Evolutionary conservation across 257 asterid genomes (phyloP).

Genomic region (Gentiana dahurica): DNA sequence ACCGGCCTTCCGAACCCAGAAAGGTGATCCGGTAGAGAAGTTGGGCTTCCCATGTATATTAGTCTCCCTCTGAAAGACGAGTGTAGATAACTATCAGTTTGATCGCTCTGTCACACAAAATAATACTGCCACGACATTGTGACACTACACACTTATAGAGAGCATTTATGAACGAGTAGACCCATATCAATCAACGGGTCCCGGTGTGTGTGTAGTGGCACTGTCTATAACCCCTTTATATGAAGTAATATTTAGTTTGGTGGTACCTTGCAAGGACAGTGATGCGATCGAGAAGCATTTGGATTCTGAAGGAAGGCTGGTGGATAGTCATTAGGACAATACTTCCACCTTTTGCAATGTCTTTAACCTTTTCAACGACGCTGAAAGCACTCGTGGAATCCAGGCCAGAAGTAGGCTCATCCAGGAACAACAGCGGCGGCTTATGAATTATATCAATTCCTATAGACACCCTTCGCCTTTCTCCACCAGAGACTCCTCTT

Average conservation of each 20-base stretch:
- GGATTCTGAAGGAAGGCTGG: slow-evolving; percentile 82
- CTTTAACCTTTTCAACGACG: slow-evolving; percentile 77
- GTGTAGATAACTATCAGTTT: neutral
- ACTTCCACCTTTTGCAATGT: slow-evolving; percentile 70
- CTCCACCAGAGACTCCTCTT: slow-evolving; percentile 84
- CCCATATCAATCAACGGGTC: too few relatives aligned
- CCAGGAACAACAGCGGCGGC: slow-evolving; percentile 76
- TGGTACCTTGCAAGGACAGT: slow-evolving; percentile 66
- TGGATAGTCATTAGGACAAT: slow-evolving; percentile 79
- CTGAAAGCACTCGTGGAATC: slow-evolving; percentile 84
- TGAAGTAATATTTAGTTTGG: neutral
- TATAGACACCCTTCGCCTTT: slow-evolving; percentile 68
- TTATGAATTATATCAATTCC: slow-evolving; percentile 85
- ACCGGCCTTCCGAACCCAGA: slow-evolving; percentile 65
- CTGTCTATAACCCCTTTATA: neutral
- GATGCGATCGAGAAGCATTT: slow-evolving; percentile 66
- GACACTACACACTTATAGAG: too few relatives aligned
- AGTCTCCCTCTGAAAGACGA: slow-evolving; percentile 54
- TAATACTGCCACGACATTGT: too few relatives aligned
- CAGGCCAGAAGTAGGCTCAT: slow-evolving; percentile 85
- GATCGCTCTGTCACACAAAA: neutral
- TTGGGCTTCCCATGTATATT: slow-evolving; percentile 59
- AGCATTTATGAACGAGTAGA: too few relatives aligned
- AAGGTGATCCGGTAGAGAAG: slow-evolving; percentile 33
- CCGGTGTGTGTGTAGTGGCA: too few relatives aligned